Percentiles rank a stretch among this genome's conserved stretches.
Conservation (phyloP, 805 yeast genomes). For the Candida cerambycidarum region DNA sequence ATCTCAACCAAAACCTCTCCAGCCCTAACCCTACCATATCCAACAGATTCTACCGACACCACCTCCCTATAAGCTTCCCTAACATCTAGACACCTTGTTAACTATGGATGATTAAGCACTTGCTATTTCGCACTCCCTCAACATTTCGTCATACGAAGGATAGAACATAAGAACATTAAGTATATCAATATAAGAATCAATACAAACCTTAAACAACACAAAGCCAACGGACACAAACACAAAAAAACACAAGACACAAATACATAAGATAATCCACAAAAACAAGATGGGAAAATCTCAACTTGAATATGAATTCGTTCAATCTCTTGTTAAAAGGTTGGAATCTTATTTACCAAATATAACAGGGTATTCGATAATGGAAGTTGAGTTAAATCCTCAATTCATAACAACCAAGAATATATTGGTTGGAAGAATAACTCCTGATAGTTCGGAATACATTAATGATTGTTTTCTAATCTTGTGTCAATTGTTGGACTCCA, state of each 20-base stretch:
- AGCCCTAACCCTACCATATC: neutral
- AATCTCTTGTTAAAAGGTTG: constrained; percentile 27
- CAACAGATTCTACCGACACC: neutral
- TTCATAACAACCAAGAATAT: constrained; percentile 32
- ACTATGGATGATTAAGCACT: neutral
- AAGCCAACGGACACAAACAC: too few species aligned
- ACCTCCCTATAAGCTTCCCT: too few species aligned
- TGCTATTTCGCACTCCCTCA: constrained; percentile 6
- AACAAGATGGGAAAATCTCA: neutral
- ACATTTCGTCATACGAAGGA: constrained; percentile 4
- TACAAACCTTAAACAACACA: neutral
- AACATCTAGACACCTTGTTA: too few species aligned
- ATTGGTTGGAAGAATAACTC: constrained; percentile 19
- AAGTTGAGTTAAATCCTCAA: constrained; percentile 43
- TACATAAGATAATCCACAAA: neutral
- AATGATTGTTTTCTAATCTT: constrained; percentile 23
- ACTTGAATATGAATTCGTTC: constrained; percentile 18
- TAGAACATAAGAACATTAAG: too few species aligned
- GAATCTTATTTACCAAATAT: constrained; percentile 37
- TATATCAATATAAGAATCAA: too few species aligned
- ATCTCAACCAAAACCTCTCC: neutral
- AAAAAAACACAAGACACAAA: neutral
- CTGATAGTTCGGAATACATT: constrained; percentile 17
- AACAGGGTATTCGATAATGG: constrained; percentile 38
- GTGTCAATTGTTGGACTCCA: constrained; percentile 22